Evolutionary conservation across 495 filamentous ascomycete species (phyloP).

Genomic region (Astrocystis sublimbata): DNA sequence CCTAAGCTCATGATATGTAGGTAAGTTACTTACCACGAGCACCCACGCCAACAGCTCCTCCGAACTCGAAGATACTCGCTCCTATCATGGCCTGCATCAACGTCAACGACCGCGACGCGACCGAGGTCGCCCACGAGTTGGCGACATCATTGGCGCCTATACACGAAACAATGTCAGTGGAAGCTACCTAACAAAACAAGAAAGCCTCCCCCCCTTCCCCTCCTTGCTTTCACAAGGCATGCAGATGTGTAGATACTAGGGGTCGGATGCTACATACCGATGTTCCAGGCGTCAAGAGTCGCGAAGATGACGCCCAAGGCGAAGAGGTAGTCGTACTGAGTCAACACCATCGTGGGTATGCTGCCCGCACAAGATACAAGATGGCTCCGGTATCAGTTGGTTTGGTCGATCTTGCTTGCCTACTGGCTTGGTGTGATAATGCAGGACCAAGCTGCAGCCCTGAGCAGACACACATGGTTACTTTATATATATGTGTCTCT

Average conservation of each 20-base stretch:
- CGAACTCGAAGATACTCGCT: constrained; percentile 66
- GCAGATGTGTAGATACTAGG: constrained; percentile 20
- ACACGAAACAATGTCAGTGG: not conserved
- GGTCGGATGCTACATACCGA: constrained; percentile 45
- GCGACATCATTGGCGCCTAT: constrained; percentile 69
- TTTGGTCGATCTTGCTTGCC: not conserved
- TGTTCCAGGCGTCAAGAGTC: constrained; percentile 71
- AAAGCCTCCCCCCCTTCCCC: no score
- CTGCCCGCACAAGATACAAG: not conserved
- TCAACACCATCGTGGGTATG: constrained; percentile 37
- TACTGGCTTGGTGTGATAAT: no score
- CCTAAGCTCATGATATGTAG: not conserved
- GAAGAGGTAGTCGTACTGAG: constrained; percentile 69
- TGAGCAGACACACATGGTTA: not conserved
- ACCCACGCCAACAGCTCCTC: constrained; percentile 65
- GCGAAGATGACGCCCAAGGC: constrained; percentile 77
- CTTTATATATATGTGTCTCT: not conserved
- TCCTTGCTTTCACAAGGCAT: no score
- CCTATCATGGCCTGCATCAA: constrained; percentile 68
- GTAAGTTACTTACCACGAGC: constrained; percentile 34
- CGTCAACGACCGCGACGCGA: constrained; percentile 68
- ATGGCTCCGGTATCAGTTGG: not conserved
- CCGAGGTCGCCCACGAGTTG: constrained; percentile 72
- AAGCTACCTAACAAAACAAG: not conserved
- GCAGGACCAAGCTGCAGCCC: not conserved